Base-by-base conservation (phyloP, 2,329 filamentous ascomycete genomes). In the Zymoseptoria ardabiliae region DNA sequence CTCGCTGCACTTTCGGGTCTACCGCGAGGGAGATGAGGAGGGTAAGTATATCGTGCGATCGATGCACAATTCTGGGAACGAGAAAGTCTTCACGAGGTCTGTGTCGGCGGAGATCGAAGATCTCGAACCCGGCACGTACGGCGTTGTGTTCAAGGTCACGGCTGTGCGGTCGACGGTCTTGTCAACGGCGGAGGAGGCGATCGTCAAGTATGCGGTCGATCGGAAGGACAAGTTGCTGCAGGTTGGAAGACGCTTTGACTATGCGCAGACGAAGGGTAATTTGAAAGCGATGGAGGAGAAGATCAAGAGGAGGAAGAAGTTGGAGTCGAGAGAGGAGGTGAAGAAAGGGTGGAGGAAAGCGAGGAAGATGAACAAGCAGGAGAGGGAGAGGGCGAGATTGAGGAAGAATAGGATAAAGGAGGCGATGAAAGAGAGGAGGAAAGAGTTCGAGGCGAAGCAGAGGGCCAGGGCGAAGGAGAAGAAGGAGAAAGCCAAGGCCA, bases 71-170 rank as follows among this genome's bases (percentile, higher is more conserved):
- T 66, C 61, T 10, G 68, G 68, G 23, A 63, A 79, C n/a, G 81
- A 84, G 56, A 77, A 81, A n/a, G 79, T 82, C 48, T 85, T 91
- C 82, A 84, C 79, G 21, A 85, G 90, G 6, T 89, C 87, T 0
- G 86, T 91, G 48, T 91, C 87, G 55, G 85, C 89, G 1, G 90
- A 94, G 71, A 79, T 94, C 8, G 66, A 70, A 19, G 80, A 86
- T 41, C 82, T 95, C 23, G 85, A 89, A 20, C 82, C 87, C 0
- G 90, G 90, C 10, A 84, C 82, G 50, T 95, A 95, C 73, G 84
- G 83, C 6, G 84, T 95, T 4, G 79, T 90, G 21, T 82, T 93
- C 72, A 91, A 89, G 70, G 81, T 94, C 59, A 85, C 86, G 7
- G 88, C 88, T 1, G 81, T 80, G 19, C 82, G 87, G n/a, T 68